These are phyloP conservation scores for Psilocybe mexicana DNA, from an alignment of 1,284 basidiomycete species.

Conservation along the genomic window DNA sequence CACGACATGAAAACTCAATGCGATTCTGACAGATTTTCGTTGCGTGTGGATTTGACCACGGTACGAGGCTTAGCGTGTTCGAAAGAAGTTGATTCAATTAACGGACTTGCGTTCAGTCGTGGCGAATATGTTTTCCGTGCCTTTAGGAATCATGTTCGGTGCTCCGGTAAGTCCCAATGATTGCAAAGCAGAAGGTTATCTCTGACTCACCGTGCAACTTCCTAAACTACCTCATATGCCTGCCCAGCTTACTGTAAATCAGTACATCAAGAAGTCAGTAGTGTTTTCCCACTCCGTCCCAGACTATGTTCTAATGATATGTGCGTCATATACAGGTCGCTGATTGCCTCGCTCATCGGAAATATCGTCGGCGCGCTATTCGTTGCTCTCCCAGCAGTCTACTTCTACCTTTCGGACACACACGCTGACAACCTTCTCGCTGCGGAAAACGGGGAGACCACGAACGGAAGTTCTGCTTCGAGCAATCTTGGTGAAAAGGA, in stretches of 20 bases:
- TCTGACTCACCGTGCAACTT: not conserved
- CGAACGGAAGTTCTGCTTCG: conserved; percentile 9
- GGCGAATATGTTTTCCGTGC: conserved; percentile 77
- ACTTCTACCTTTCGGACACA: conserved; percentile 57
- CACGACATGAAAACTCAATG: not conserved
- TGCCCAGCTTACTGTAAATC: conserved; percentile 50
- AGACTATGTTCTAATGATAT: not conserved
- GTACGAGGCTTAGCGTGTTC: conserved; percentile 33
- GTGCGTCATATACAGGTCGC: conserved; percentile 55
- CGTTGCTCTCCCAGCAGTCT: conserved; percentile 61
- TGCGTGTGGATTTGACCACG: conserved; percentile 72
- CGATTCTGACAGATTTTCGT: conserved; percentile 59
- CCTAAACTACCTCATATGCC: not conserved
- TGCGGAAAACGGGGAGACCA: conserved; percentile 19
- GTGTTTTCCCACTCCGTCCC: too few relatives aligned
- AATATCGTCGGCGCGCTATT: conserved; percentile 70
- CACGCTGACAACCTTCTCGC: conserved; percentile 9
- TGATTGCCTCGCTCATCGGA: conserved; percentile 68
- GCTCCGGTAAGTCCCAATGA: conserved; percentile 47
- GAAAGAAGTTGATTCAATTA: not conserved
- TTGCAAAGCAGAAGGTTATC: not conserved
- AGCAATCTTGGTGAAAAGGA: conserved; percentile 9
- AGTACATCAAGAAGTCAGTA: conserved; percentile 69
- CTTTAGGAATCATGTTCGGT: conserved; percentile 73
- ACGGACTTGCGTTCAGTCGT: conserved; percentile 29